These are phyloP conservation scores for Brettanomyces sp. DNA, from an alignment of 805 yeast species.

Conservation along the genomic window DNA sequence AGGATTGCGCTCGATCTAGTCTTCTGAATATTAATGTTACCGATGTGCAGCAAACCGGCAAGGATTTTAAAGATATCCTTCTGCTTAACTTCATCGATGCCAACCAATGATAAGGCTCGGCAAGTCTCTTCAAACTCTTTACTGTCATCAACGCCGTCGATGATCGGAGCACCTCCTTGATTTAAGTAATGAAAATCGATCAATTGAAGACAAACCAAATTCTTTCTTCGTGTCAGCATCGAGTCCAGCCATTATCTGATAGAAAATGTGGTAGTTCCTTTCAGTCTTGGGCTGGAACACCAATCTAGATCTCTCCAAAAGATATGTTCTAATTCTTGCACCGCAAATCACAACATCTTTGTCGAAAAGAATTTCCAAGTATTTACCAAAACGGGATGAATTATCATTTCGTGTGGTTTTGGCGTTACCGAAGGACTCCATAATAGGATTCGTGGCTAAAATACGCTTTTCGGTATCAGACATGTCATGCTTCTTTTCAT, in stretches of 20 bases:
- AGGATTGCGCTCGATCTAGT: conserved; percentile 77
- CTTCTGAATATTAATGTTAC: conserved; percentile 81
- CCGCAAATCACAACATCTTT: conserved; percentile 73
- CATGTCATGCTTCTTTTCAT: conserved; percentile 48
- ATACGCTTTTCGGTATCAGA: conserved; percentile 89
- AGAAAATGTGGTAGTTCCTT: conserved; percentile 91
- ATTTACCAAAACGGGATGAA: conserved; percentile 96
- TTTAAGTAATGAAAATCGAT: conserved; percentile 73
- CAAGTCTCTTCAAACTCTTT: conserved; percentile 69
- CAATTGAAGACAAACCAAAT: conserved; percentile 54
- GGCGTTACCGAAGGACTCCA: conserved; percentile 98
- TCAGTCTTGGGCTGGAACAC: conserved; percentile 89
- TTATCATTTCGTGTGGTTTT: conserved; percentile 95
- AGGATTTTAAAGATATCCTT: conserved; percentile 63
- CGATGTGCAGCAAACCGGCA: conserved; percentile 85
- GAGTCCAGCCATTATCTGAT: conserved; percentile 77
- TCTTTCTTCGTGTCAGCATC: conserved; percentile 42
- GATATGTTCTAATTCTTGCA: conserved; percentile 86
- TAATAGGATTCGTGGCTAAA: conserved; percentile 91
- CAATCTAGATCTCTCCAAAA: conserved; percentile 86
- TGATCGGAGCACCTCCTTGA: conserved; percentile 72
- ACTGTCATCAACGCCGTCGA: conserved; percentile 74
- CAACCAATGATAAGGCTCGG: conserved; percentile 71
- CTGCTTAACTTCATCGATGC: conserved; percentile 54
- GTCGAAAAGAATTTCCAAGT: conserved; percentile 83